Evolutionary conservation across 352 stramenopile genomes (phyloP).

Genomic region (Aphanomyces astaci): DNA sequence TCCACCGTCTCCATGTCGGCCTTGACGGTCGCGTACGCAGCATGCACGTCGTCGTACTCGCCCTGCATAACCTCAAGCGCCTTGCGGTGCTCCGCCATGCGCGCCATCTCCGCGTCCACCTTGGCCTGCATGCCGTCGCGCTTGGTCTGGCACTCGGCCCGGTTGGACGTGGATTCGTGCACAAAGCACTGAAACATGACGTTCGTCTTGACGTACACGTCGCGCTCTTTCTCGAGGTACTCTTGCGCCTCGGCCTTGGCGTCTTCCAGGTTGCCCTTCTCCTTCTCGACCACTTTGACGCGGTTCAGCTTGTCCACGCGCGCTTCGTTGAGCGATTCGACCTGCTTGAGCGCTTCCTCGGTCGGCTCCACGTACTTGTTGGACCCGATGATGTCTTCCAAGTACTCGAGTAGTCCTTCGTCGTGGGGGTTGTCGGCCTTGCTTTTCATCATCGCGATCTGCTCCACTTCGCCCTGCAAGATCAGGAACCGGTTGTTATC

Average conservation of each 20-base stretch:
- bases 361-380: conserved; percentile 97
- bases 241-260: conserved; percentile 93
- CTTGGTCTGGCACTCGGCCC: conserved; percentile 52
- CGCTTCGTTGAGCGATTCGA: conserved; percentile 90
- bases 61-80: conserved; percentile 77
- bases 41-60: conserved; percentile 71
- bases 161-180: conserved; percentile 62
- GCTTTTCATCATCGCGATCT: conserved; percentile 99
- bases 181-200: conserved; percentile 94
- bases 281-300: conserved; percentile 98
- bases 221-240: conserved; percentile 91
- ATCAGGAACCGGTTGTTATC: conserved; percentile 99
- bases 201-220: conserved; percentile 95
- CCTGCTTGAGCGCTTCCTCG: conserved; percentile 86
- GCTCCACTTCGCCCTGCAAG: conserved; percentile 93
- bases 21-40: conserved; percentile 79
- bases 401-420: conserved; percentile 98
- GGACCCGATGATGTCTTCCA: conserved; percentile 99
- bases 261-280: conserved; percentile 91
- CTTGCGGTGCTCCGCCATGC: conserved; percentile 68
- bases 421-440: conserved; percentile 88
- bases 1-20: conserved; percentile 86
- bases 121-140: conserved; percentile 65
- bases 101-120: conserved; percentile 54
- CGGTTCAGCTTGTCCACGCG: conserved; percentile 94